A percentile compares a stretch with the other conserved stretches of the same genome.
Evolutionary conservation across 1,284 basidiomycete species (phyloP).

Genomic region (Taiwanofungus camphoratus): DNA sequence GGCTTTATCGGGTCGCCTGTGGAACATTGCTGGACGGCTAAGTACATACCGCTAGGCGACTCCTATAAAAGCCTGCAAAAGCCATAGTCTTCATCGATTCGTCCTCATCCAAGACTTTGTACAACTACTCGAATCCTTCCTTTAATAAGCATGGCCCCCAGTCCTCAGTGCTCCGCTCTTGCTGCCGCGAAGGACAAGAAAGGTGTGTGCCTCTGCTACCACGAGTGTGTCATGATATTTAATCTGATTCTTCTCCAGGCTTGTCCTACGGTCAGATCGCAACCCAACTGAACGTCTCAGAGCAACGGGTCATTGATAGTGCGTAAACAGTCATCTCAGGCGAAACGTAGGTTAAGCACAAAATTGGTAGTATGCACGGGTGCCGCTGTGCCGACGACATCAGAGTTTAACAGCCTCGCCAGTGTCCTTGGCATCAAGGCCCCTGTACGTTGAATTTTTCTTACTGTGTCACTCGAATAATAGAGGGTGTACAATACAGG

Average conservation of each 20-base stretch:
- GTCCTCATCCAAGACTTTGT: no score
- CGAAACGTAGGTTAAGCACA: neutral
- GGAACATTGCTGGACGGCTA: neutral
- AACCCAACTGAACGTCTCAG: slow-evolving; percentile 30
- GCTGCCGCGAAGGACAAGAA: slow-evolving; percentile 43
- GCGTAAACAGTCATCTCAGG: slow-evolving; percentile 14
- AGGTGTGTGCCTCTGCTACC: slow-evolving; percentile 30
- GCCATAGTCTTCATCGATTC: no score
- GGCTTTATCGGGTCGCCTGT: neutral
- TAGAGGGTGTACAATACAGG: slow-evolving; percentile 5
- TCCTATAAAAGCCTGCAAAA: neutral
- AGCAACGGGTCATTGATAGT: slow-evolving; percentile 51
- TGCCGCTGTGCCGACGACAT: slow-evolving; percentile 34
- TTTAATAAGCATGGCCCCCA: slow-evolving; percentile 30
- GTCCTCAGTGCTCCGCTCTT: slow-evolving; percentile 54
- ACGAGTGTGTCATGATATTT: slow-evolving; percentile 1
- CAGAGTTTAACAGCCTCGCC: slow-evolving; percentile 51
- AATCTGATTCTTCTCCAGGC: slow-evolving; percentile 30
- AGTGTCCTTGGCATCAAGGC: slow-evolving; percentile 37
- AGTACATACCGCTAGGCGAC: neutral
- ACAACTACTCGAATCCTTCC: neutral
- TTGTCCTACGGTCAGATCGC: slow-evolving; percentile 45
- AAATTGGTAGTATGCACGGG: slow-evolving; percentile 48
- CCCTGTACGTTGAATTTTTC: slow-evolving; percentile 26
- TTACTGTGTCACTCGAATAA: neutral